Evolutionary conservation across 148 eudicot genomes (phyloP).

Genomic region (Nyssa sinensis): DNA sequence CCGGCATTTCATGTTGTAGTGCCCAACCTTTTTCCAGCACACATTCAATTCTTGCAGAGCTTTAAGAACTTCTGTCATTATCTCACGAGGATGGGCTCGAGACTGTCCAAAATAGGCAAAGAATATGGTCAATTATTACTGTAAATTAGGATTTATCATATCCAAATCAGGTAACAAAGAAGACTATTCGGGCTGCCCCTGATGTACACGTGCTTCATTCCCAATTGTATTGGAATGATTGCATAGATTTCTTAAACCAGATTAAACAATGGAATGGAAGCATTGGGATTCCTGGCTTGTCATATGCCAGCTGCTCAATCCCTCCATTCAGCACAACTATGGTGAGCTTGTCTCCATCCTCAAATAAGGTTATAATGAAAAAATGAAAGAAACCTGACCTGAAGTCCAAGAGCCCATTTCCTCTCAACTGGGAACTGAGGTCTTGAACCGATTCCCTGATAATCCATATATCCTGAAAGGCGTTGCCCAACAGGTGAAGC

Average conservation of each 20-base stretch:
- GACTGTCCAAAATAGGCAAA: slow-evolving; percentile 53
- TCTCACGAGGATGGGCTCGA: slow-evolving; percentile 88
- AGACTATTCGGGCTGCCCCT: not conserved
- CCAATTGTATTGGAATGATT: not conserved
- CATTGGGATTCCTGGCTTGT: not conserved
- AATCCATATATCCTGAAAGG: slow-evolving; percentile 57
- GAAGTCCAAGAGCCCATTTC: slow-evolving; percentile 99
- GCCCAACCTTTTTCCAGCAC: slow-evolving; percentile 91
- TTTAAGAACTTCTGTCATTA: slow-evolving; percentile 90
- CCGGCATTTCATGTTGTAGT: slow-evolving; percentile 91
- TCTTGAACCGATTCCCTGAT: slow-evolving; percentile 60
- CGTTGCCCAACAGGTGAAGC: slow-evolving; percentile 54
- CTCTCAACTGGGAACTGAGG: slow-evolving; percentile 66
- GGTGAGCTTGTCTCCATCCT: not conserved
- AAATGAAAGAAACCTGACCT: slow-evolving; percentile 45
- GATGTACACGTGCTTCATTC: not conserved
- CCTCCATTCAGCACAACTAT: not conserved
- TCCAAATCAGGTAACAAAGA: not conserved
- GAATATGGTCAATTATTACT: not conserved
- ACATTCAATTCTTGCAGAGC: slow-evolving; percentile 90
- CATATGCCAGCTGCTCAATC: not conserved
- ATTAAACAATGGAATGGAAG: not conserved
- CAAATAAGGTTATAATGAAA: not conserved
- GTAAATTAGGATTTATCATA: not conserved
- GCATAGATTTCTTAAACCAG: not conserved